A percentile compares a stretch with the other conserved stretches of the same genome.
These are phyloP conservation scores for Blastobotrys elegans DNA, from an alignment of 1,139 yeast species.

Conservation along the genomic window DNA sequence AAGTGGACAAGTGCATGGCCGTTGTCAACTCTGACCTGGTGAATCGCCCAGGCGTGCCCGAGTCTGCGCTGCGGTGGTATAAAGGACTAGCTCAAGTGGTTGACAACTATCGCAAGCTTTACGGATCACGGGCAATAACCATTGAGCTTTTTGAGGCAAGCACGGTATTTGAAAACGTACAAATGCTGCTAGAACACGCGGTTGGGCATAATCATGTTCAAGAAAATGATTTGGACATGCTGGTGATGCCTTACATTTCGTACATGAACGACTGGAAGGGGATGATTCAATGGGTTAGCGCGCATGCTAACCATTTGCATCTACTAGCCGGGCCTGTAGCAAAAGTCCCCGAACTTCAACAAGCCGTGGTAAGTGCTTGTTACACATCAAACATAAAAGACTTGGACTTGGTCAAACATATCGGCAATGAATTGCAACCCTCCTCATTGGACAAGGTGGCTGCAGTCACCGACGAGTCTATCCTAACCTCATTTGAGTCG, in stretches of 20 bases:
- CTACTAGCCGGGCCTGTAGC: slow-evolving; percentile 13
- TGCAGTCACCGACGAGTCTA: slow-evolving; percentile 3
- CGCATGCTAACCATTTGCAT: neutral
- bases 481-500: slow-evolving; percentile 9
- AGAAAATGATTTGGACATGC: slow-evolving; percentile 21
- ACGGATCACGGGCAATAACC: slow-evolving; percentile 4
- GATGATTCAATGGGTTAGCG: slow-evolving; percentile 20
- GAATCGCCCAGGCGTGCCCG: slow-evolving; percentile 15
- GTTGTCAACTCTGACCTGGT: slow-evolving; percentile 16
- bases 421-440: slow-evolving; percentile 7
- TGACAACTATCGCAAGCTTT: slow-evolving; percentile 16
- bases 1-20: slow-evolving; percentile 23
- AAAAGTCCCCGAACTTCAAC: slow-evolving; percentile 5
- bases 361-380: slow-evolving; percentile 19
- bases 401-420: neutral
- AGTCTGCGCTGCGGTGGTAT: slow-evolving; percentile 21
- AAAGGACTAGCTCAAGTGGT: slow-evolving; percentile 25
- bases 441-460: neutral
- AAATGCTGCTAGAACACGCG: neutral
- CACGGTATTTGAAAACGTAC: neutral
- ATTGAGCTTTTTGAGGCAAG: slow-evolving; percentile 7
- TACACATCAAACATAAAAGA: slow-evolving; percentile 11
- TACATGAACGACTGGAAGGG: slow-evolving; percentile 20
- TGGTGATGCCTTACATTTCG: slow-evolving; percentile 23
- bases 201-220: neutral